Conservation (phyloP, 2,329 filamentous ascomycete species). For the Grosmannia huntii region DNA sequence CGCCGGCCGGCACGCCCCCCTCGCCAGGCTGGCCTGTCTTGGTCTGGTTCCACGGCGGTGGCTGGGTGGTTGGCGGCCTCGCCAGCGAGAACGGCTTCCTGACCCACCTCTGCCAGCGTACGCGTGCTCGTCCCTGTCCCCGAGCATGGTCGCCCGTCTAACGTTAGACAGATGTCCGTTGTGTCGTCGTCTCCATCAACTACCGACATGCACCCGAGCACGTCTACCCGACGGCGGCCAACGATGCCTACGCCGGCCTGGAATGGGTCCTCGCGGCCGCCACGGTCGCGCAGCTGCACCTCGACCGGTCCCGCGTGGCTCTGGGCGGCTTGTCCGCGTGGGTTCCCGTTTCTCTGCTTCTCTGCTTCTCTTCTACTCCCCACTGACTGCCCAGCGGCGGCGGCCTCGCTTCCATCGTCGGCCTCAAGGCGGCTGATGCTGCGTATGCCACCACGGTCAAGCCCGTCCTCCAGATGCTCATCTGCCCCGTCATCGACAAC, state of each 20-base stretch:
- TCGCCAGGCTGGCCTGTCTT: slow-evolving; percentile 21
- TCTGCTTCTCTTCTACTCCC: too few species aligned
- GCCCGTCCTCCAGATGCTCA: slow-evolving; percentile 34
- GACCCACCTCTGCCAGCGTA: slow-evolving; percentile 18
- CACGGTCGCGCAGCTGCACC: slow-evolving; percentile 9
- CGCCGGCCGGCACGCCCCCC: slow-evolving; percentile 15
- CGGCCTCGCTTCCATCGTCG: background rate
- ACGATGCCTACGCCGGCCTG: slow-evolving; percentile 43
- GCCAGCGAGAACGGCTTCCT: slow-evolving; percentile 22
- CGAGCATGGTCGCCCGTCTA: too few species aligned
- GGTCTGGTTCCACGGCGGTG: slow-evolving; percentile 28
- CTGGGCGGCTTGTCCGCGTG: slow-evolving; percentile 18
- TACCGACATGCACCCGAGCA: slow-evolving; percentile 39
- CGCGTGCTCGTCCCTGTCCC: background rate
- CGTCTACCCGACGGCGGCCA: slow-evolving; percentile 41
- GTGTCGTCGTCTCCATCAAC: slow-evolving; percentile 6
- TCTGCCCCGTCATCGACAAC: slow-evolving; percentile 46
- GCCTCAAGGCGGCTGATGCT: background rate
- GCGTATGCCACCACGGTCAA: background rate
- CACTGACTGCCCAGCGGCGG: too few species aligned
- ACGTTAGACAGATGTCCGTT: background rate
- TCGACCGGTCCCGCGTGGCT: slow-evolving; percentile 23
- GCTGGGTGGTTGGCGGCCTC: slow-evolving; percentile 24
- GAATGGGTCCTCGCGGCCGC: slow-evolving; percentile 5
- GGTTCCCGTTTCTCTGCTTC: slow-evolving; percentile 5